These are phyloP conservation scores for Nitzschia inconspicua DNA, from an alignment of 108 stramenopile genomes.

Conservation along the genomic window DNA sequence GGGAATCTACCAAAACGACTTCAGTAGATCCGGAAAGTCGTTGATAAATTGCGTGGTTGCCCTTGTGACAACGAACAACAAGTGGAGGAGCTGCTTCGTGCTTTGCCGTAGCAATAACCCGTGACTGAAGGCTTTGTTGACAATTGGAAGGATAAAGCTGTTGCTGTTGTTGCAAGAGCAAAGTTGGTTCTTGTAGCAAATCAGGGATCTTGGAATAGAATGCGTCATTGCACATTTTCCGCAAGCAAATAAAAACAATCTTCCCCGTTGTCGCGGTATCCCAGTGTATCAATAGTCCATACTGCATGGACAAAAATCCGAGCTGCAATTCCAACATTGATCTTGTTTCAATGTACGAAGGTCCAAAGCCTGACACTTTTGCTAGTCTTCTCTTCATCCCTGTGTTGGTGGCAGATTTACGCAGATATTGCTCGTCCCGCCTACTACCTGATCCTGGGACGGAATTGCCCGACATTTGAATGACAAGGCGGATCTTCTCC, in stretches of 20 bases:
- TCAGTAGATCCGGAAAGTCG: conserved; percentile 33
- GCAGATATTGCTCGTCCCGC: too few relatives aligned
- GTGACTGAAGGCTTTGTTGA: too few relatives aligned
- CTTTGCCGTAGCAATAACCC: not conserved
- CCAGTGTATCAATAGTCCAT: conserved; percentile 59
- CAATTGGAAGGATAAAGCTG: too few relatives aligned
- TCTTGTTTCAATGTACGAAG: conserved; percentile 43
- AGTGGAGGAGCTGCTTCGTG: conserved; percentile 10
- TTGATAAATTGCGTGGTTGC: conserved; percentile 32
- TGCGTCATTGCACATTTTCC: conserved; percentile 67
- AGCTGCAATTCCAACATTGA: conserved; percentile 48
- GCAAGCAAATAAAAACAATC: conserved; percentile 41
- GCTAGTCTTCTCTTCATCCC: conserved; percentile 39
- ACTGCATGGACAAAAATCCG: conserved; percentile 63
- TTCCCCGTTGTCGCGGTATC: conserved; percentile 28
- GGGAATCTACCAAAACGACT: conserved; percentile 40
- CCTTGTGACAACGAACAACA: conserved; percentile 10
- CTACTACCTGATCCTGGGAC: not conserved
- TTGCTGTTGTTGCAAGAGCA: not conserved
- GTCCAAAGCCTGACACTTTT: conserved; percentile 11
- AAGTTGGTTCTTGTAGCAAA: not conserved
- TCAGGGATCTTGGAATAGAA: conserved; percentile 34
- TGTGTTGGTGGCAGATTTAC: not conserved
- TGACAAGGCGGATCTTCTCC: conserved; percentile 50
- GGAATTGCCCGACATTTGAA: conserved; percentile 24